phyloP scores from a whole-genome alignment of 139 green algal species.

The Auxenochlorella pyrenoidosa region DNA sequence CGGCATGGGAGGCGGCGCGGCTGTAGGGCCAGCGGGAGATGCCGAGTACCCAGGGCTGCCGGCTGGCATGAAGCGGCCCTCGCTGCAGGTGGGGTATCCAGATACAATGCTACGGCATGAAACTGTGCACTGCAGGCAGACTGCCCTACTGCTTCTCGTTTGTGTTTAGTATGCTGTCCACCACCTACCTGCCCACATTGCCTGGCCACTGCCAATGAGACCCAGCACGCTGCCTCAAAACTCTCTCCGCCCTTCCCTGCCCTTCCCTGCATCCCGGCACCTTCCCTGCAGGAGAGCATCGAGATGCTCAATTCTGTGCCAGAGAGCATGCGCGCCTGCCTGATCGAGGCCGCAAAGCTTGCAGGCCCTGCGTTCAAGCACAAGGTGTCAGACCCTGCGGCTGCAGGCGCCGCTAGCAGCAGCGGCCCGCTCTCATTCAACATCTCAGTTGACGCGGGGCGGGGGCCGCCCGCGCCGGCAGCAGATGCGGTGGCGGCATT shows the following conservation, averaged over 20 bases:
- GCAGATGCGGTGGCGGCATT: conserved; percentile 10
- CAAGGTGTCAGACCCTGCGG: neutral
- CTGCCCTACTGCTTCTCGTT: no score
- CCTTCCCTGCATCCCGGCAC: neutral
- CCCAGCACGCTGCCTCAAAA: no score
- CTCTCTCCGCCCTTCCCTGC: neutral
- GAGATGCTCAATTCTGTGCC: conserved; percentile 39
- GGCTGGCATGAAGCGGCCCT: conserved; percentile 15
- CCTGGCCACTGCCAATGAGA: no score
- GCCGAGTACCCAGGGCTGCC: conserved; percentile 33
- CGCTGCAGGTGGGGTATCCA: conserved; percentile 23
- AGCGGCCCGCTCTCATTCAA: conserved; percentile 8
- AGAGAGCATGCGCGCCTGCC: neutral
- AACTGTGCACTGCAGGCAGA: no score
- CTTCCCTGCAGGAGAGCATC: conserved; percentile 24
- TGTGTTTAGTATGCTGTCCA: neutral
- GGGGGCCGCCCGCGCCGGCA: neutral
- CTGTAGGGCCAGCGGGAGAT: neutral
- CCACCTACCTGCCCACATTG: neutral
- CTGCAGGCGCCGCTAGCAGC: neutral
- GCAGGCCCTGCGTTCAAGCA: conserved; percentile 28
- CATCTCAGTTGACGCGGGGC: conserved; percentile 31
- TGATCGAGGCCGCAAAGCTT: conserved; percentile 42
- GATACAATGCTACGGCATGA: no score
- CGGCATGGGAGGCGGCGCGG: neutral